Conservation (phyloP, 257 asterid genomes). For the Solanum etuberosum region DNA sequence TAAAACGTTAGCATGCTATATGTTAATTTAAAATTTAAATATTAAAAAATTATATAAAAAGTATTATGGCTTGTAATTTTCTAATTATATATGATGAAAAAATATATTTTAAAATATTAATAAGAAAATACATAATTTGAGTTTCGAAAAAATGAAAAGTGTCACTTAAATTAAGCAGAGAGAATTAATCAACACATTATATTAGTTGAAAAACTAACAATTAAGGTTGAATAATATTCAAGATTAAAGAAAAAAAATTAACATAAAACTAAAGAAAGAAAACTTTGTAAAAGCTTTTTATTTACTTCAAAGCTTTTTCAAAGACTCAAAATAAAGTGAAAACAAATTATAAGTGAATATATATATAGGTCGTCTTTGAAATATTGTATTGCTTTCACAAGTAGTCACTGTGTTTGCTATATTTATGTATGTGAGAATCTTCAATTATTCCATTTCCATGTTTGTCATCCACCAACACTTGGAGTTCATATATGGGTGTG, state of each 20-base stretch:
- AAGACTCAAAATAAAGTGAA: neutral
- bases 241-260: neutral
- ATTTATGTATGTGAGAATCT: neutral
- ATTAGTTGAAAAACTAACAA: neutral
- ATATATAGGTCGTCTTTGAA: neutral
- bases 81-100: too few species aligned
- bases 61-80: neutral
- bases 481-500: neutral
- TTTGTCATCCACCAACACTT: neutral
- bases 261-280: neutral
- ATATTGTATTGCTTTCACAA: neutral
- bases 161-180: neutral
- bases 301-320: neutral
- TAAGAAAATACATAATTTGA: too few species aligned
- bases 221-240: neutral
- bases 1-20: neutral
- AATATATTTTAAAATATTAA: too few species aligned
- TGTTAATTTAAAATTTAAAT: neutral
- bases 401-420: neutral
- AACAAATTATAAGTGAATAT: neutral
- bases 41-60: neutral
- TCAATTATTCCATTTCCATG: neutral
- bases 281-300: neutral
- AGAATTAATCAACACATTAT: neutral
- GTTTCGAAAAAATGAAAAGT: neutral